phyloP scores from a whole-genome alignment of 352 stramenopile species.

The Blastocystis sp. region DNA sequence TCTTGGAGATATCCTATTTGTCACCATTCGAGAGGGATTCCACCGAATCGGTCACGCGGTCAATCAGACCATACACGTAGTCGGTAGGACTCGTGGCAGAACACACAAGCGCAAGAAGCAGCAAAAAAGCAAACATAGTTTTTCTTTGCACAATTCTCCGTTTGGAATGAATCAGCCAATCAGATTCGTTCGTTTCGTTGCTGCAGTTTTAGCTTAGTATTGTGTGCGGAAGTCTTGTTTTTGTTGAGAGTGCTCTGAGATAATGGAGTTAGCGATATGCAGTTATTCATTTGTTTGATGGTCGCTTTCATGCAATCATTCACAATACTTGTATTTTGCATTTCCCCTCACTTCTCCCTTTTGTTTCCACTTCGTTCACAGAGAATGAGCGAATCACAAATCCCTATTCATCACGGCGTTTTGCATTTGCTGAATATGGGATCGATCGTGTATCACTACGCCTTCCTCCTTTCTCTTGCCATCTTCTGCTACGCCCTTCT shows the following conservation, averaged over 20 bases:
- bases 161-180: constrained; percentile 2
- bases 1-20: constrained; percentile 24
- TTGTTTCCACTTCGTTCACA: too few species aligned
- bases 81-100: not conserved
- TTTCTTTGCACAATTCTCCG: not conserved
- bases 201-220: not conserved
- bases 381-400: not conserved
- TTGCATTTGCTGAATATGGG: not conserved
- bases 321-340: too few species aligned
- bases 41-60: constrained; percentile 35
- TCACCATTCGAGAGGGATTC: not conserved
- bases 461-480: not conserved
- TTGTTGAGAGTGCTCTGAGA: too few species aligned
- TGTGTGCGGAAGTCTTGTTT: not conserved
- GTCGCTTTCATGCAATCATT: too few species aligned
- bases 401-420: not conserved
- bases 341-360: too few species aligned
- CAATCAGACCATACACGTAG: constrained; percentile 22
- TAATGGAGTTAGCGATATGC: too few species aligned
- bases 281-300: too few species aligned
- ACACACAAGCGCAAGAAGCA: not conserved
- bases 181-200: not conserved
- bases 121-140: not conserved
- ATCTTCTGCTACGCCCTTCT: not conserved
- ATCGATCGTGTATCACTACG: not conserved